phyloP scores from a whole-genome alignment of 345 rosid species.

The Brassica carinata region DNA sequence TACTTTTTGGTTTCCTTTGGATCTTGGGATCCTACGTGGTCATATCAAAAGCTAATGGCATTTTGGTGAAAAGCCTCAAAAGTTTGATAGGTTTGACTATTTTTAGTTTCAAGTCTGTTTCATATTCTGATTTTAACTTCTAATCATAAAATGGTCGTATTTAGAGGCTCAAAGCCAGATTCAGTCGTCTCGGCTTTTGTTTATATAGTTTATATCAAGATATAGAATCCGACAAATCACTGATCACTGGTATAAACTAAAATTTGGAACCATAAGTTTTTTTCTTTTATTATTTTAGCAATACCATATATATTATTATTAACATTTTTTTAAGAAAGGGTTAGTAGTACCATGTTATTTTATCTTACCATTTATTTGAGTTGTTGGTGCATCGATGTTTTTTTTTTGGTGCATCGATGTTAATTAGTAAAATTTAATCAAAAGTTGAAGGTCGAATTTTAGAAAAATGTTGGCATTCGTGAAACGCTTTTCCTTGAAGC shows the following conservation, averaged over 20 bases:
- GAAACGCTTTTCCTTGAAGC: constrained; percentile 54
- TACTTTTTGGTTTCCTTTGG: neutral
- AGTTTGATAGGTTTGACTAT: constrained; percentile 17
- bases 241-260: constrained; percentile 2
- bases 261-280: neutral
- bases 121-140: neutral
- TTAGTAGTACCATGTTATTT: neutral
- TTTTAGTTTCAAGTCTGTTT: constrained; percentile 8
- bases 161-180: neutral
- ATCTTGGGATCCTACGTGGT: constrained; percentile 10
- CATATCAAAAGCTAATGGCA: constrained; percentile 8
- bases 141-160: neutral
- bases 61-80: neutral
- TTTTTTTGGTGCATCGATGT: neutral
- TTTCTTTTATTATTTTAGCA: neutral
- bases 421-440: neutral
- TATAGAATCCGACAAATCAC: neutral
- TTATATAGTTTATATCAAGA: neutral
- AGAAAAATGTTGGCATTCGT: constrained; percentile 50
- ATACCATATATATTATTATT: neutral
- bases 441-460: neutral
- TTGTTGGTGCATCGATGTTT: neutral
- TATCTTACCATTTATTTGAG: neutral
- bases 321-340: too few relatives aligned
- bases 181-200: neutral